Evolutionary conservation across 345 rosid species (phyloP).

Genomic region (Eucalyptus pauciflora): DNA sequence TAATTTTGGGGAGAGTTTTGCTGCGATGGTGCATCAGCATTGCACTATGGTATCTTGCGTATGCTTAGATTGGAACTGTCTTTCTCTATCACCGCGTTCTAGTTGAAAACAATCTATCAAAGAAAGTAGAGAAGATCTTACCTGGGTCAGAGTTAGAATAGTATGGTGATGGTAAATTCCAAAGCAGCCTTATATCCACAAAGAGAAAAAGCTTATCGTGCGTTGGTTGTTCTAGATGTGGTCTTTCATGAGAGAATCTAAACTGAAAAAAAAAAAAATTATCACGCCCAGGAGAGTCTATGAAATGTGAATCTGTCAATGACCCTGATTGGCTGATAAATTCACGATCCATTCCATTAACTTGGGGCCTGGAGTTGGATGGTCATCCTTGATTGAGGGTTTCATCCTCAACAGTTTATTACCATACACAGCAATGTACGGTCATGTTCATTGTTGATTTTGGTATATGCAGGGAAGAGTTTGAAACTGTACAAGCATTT

Average conservation of each 20-base stretch:
- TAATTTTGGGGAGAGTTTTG: not conserved
- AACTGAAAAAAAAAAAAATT: not conserved
- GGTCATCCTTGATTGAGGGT: not conserved
- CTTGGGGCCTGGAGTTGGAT: not conserved
- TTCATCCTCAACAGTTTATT: not conserved
- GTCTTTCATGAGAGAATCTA: not conserved
- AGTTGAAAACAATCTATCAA: not conserved
- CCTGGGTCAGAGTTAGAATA: not conserved
- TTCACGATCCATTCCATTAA: not conserved
- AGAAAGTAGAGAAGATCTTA: not conserved
- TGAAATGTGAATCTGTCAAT: not conserved
- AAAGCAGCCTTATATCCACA: not conserved
- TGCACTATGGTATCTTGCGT: not conserved
- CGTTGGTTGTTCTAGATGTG: not conserved
- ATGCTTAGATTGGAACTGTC: not conserved
- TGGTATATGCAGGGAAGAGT: slow-evolving; percentile 50
- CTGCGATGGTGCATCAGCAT: not conserved
- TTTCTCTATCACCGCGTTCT: not conserved
- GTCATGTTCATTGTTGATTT: not conserved
- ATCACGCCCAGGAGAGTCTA: not conserved
- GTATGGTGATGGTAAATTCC: not conserved
- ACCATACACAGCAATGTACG: not conserved
- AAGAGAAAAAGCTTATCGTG: not conserved
- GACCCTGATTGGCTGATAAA: not conserved
- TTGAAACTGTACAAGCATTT: slow-evolving; percentile 59